Conservation (phyloP, 2,329 filamentous ascomycete genomes). For the Trichoderma breve region DNA sequence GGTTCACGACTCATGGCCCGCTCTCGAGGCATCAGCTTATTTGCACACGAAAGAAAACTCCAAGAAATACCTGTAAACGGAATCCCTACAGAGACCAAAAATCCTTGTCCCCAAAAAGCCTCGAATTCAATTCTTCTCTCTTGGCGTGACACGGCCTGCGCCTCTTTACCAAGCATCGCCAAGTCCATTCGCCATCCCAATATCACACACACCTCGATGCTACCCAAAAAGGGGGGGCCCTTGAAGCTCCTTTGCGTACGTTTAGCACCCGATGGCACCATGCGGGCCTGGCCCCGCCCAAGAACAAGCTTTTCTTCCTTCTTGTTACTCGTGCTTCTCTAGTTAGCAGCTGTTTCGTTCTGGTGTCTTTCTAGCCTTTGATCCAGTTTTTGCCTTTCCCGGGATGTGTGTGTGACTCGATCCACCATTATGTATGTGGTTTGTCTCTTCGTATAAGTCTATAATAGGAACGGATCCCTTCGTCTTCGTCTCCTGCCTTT, state of each 20-base stretch:
- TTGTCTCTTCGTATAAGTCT: neutral
- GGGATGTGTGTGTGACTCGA: neutral
- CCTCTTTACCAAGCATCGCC: neutral
- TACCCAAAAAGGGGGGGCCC: constrained; percentile 6
- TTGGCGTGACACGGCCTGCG: neutral
- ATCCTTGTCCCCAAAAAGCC: neutral
- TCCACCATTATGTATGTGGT: neutral
- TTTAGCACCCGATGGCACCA: constrained; percentile 21
- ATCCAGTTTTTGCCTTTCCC: neutral
- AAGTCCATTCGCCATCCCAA: neutral
- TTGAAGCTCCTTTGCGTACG: constrained; percentile 14
- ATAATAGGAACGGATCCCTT: neutral
- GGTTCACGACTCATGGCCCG: neutral
- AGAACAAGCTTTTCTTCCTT: constrained; percentile 12
- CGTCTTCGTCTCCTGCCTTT: neutral
- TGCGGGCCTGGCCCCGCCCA: constrained; percentile 14
- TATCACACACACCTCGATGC: neutral
- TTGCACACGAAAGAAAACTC: neutral
- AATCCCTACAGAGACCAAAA: neutral
- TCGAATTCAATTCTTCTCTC: neutral
- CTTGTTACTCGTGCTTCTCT: neutral
- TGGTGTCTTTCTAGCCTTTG: neutral
- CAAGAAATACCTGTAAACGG: neutral
- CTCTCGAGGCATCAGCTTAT: neutral
- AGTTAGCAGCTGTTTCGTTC: neutral